Evolutionary conservation across 2,329 filamentous ascomycete species (phyloP), one percentile per base, ranked within the genome.

Genomic region (Microdochium paspali): DNA sequence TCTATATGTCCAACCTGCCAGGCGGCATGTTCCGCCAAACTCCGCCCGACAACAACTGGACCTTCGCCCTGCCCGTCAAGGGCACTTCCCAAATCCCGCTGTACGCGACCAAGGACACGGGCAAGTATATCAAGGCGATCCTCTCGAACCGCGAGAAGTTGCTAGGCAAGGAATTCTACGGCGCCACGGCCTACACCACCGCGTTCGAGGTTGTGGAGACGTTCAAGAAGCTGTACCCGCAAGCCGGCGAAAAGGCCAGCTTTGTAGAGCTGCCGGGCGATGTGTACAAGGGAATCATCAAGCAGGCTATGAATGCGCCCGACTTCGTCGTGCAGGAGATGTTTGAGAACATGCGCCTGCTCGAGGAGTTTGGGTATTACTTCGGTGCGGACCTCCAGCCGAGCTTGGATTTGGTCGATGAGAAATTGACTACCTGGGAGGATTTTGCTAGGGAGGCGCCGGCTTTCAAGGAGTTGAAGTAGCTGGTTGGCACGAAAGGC

Each of bases 331-430:
- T 66, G 20, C 64, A 73, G 48, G 77, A 80, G 57, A 48, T 79
- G 56, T 60, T 73, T 28, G 70, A 80, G 59, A 80, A 77, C 50
- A 70, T 77, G 59, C 60, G 69, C 35, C 62, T 80, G 44, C 59
- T 80, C 49, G 64, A 71, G 47, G 66, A 73, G 21, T 72, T 67
- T 25, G 76, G 76, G 0, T 80, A 80, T 52, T 80, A 69, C 54
- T 69, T 67, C 4, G 72, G 72, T 10, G 70, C 51, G 44, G 52
- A 56, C 32, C 59, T 74, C 43, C 62, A 69, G 3, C 62, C 65
- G 50, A 68, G 64, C 49, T 64, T 62, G 24, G 51, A 50, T 44
- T 51, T 66, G 49, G 45, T 70, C 47, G 61, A 62, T 47, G 66
- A 71, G 43, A 58, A 61, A 53, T 58, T 67, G 50, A 70, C 66